phyloP scores from a whole-genome alignment of 192 early-diverging fungal genomes.

The Umbelopsis isabellina region DNA sequence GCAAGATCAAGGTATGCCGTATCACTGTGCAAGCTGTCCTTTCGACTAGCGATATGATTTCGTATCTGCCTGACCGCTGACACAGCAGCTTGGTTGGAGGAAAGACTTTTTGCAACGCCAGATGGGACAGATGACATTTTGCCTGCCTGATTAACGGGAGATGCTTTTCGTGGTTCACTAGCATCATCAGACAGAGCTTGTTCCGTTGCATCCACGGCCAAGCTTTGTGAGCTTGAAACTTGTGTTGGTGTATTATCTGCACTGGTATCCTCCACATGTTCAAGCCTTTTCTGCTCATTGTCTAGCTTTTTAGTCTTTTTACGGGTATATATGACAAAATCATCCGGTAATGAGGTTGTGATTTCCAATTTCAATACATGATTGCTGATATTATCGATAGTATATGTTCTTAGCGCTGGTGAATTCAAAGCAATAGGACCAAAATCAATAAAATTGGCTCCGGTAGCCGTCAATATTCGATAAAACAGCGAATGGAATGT shows the following conservation, averaged over 20 bases:
- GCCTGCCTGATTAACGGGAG: not conserved
- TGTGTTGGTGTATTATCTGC: too few relatives aligned
- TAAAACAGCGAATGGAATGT: slow-evolving; percentile 98
- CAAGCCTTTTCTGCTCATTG: slow-evolving; percentile 24
- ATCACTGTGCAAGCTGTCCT: slow-evolving; percentile 5
- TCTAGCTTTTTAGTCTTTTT: slow-evolving; percentile 30
- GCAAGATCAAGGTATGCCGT: slow-evolving; percentile 34
- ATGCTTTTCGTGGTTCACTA: not conserved
- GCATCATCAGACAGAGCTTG: not conserved
- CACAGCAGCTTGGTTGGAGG: slow-evolving; percentile 8
- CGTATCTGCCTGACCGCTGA: not conserved
- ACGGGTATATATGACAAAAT: slow-evolving; percentile 39
- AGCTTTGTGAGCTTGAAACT: too few relatives aligned
- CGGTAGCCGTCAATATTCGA: slow-evolving; percentile 81
- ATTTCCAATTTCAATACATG: slow-evolving; percentile 50
- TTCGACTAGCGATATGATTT: slow-evolving; percentile 10
- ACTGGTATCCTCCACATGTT: not conserved
- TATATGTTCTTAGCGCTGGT: slow-evolving; percentile 74
- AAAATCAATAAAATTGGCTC: slow-evolving; percentile 95
- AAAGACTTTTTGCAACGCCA: slow-evolving; percentile 8
- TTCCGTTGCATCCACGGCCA: not conserved
- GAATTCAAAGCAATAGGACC: slow-evolving; percentile 87
- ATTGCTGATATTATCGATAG: slow-evolving; percentile 82
- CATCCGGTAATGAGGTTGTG: slow-evolving; percentile 50
- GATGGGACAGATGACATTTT: slow-evolving; percentile 12